phyloP scores from a whole-genome alignment of 2,329 filamentous ascomycete species.

The Aspergillus costaricaensis region DNA sequence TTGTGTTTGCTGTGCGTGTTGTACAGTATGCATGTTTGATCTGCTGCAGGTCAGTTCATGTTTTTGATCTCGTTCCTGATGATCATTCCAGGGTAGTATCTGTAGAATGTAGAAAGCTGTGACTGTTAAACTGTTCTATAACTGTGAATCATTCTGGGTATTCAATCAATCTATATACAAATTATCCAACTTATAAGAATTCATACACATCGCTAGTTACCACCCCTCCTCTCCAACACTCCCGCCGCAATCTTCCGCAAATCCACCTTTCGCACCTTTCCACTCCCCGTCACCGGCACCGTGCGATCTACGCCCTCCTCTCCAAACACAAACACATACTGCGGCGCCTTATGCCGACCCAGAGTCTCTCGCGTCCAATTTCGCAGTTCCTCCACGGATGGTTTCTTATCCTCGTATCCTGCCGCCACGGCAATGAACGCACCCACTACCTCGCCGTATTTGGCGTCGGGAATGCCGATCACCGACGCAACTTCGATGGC shows the following conservation, averaged over 20 bases:
- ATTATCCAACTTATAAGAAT: neutral
- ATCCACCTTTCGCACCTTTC: constrained; percentile 67
- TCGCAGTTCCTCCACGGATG: constrained; percentile 57
- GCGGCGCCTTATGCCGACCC: constrained; percentile 68
- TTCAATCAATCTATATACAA: neutral
- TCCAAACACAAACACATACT: constrained; percentile 76
- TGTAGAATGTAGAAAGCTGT: too few relatives aligned
- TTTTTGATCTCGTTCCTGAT: neutral
- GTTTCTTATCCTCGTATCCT: constrained; percentile 36
- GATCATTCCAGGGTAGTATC: neutral
- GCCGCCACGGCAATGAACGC: constrained; percentile 55
- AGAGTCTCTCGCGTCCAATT: constrained; percentile 64
- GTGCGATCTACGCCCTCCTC: constrained; percentile 54
- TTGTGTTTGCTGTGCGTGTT: neutral
- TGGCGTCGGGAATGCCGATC: constrained; percentile 67
- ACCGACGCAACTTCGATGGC: constrained; percentile 66
- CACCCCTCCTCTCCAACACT: constrained; percentile 36
- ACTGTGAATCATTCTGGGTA: neutral
- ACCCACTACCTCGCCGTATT: constrained; percentile 72
- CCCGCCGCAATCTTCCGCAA: constrained; percentile 52
- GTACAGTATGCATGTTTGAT: too few relatives aligned
- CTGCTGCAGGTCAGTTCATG: neutral
- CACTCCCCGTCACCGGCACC: constrained; percentile 69
- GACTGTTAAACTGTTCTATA: too few relatives aligned
- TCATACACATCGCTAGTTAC: neutral